Conservation (phyloP, 1,284 basidiomycete genomes). For the Melampsora americana region DNA sequence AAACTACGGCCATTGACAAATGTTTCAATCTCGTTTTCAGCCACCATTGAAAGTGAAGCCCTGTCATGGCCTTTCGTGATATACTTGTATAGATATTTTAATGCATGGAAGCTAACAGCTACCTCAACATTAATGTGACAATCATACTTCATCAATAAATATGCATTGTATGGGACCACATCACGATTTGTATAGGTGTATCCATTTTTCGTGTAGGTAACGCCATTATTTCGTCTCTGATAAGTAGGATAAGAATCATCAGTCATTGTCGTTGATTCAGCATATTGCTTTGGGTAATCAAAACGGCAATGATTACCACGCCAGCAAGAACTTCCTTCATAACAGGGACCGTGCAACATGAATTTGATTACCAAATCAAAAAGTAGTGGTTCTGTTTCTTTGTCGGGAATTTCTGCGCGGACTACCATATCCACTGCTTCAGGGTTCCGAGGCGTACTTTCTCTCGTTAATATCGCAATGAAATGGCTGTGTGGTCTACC, state of each 20-base stretch:
- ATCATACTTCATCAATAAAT: conserved; percentile 52
- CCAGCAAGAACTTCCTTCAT: conserved; percentile 55
- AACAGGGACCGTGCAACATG: conserved; percentile 60
- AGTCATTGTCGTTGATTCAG: conserved; percentile 53
- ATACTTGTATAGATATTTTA: conserved; percentile 60
- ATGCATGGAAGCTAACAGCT: conserved; percentile 51
- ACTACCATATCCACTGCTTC: conserved; percentile 56
- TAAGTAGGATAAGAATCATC: conserved; percentile 56
- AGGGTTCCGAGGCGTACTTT: conserved; percentile 53
- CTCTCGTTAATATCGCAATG: conserved; percentile 52
- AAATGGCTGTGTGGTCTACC: conserved; percentile 60
- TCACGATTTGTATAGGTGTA: conserved; percentile 51
- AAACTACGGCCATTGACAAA: conserved; percentile 8
- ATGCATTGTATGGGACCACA: conserved; percentile 57
- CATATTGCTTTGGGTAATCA: conserved; percentile 57
- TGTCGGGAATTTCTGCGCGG: conserved; percentile 58
- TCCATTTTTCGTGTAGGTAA: neutral
- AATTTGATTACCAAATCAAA: conserved; percentile 53
- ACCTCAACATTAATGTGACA: conserved; percentile 61
- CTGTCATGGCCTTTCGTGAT: conserved; percentile 59
- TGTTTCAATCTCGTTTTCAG: neutral
- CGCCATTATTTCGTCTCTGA: conserved; percentile 23
- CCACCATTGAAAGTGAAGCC: conserved; percentile 49
- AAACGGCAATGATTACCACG: conserved; percentile 57
- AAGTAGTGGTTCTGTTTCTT: conserved; percentile 56